Evolutionary conservation across 352 stramenopile species (phyloP).

Genomic region (Phytophthora citricola): DNA sequence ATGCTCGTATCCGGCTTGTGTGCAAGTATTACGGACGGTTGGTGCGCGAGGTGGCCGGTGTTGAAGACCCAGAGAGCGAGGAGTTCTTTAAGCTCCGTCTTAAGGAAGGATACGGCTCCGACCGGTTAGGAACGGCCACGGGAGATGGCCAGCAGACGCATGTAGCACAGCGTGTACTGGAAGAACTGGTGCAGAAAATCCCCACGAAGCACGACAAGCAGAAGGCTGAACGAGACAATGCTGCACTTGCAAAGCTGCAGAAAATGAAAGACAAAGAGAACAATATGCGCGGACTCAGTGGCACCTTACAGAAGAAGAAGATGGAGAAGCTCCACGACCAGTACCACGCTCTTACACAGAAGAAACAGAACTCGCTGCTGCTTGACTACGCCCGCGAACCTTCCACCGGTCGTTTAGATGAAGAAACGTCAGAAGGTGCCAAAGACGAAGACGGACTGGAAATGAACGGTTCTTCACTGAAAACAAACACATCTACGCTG

Average conservation of each 20-base stretch:
- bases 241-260: slow-evolving; percentile 51
- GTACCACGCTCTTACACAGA: slow-evolving; percentile 78
- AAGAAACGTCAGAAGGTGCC: slow-evolving; percentile 31
- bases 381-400: slow-evolving; percentile 58
- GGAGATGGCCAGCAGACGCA: slow-evolving; percentile 56
- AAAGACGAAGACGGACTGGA: slow-evolving; percentile 39
- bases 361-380: slow-evolving; percentile 78
- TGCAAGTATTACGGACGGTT: slow-evolving; percentile 94
- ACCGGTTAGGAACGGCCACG: slow-evolving; percentile 54
- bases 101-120: slow-evolving; percentile 84
- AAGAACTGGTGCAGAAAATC: slow-evolving; percentile 64
- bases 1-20: slow-evolving; percentile 93
- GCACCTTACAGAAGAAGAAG: slow-evolving; percentile 82
- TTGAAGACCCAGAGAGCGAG: slow-evolving; percentile 91
- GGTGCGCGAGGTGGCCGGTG: slow-evolving; percentile 90
- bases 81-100: slow-evolving; percentile 91
- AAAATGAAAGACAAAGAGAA: slow-evolving; percentile 75
- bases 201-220: slow-evolving; percentile 52
- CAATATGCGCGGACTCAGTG: slow-evolving; percentile 73
- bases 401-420: slow-evolving; percentile 30
- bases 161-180: slow-evolving; percentile 77
- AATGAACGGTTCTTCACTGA: slow-evolving; percentile 18
- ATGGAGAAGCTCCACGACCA: slow-evolving; percentile 86
- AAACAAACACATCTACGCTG: slow-evolving; percentile 18
- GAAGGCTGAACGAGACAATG: slow-evolving; percentile 43